A percentile compares a stretch with the other conserved stretches of the same genome.
Conservation (phyloP, 2,329 filamentous ascomycete genomes). For the Exophiala aquamarina region DNA sequence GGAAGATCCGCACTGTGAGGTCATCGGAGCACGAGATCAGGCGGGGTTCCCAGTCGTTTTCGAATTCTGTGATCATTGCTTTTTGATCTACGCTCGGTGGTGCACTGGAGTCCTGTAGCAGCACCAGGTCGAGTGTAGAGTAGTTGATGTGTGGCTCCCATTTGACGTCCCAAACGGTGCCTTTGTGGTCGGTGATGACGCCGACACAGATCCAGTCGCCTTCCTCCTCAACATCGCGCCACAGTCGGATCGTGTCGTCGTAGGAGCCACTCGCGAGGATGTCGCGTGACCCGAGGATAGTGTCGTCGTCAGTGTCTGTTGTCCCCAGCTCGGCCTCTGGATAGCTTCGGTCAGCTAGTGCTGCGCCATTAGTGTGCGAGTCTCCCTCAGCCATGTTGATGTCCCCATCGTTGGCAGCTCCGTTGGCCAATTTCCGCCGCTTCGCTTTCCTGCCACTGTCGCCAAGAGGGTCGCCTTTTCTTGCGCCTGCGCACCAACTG, state of each 20-base stretch:
- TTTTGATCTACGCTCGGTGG: slow-evolving; percentile 6
- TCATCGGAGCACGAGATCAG: slow-evolving; percentile 87
- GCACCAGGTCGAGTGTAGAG: slow-evolving; percentile 7
- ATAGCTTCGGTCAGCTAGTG: too few relatives aligned
- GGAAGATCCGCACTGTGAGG: slow-evolving; percentile 76
- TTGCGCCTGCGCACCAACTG: slow-evolving; percentile 74
- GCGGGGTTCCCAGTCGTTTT: slow-evolving; percentile 46
- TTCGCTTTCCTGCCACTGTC: slow-evolving; percentile 5
- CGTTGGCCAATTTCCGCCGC: slow-evolving; percentile 13
- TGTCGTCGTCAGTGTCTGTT: slow-evolving; percentile 13
- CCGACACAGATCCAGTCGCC: slow-evolving; percentile 94
- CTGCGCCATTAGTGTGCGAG: too few relatives aligned
- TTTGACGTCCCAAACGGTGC: slow-evolving; percentile 87
- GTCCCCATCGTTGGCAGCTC: slow-evolving; percentile 9
- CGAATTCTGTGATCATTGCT: slow-evolving; percentile 27
- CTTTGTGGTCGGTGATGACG: slow-evolving; percentile 74
- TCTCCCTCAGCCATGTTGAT: slow-evolving; percentile 14
- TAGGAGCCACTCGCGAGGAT: slow-evolving; percentile 89
- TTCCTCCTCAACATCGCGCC: slow-evolving; percentile 69
- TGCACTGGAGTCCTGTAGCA: background rate
- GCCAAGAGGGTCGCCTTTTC: slow-evolving; percentile 2
- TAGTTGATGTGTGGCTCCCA: slow-evolving; percentile 48
- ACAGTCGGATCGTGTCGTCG: slow-evolving; percentile 85
- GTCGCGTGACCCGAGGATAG: slow-evolving; percentile 45
- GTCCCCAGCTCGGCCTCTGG: background rate